Evolutionary conservation across 1,284 basidiomycete genomes (phyloP).

Genomic region (Athelia psychrophila): DNA sequence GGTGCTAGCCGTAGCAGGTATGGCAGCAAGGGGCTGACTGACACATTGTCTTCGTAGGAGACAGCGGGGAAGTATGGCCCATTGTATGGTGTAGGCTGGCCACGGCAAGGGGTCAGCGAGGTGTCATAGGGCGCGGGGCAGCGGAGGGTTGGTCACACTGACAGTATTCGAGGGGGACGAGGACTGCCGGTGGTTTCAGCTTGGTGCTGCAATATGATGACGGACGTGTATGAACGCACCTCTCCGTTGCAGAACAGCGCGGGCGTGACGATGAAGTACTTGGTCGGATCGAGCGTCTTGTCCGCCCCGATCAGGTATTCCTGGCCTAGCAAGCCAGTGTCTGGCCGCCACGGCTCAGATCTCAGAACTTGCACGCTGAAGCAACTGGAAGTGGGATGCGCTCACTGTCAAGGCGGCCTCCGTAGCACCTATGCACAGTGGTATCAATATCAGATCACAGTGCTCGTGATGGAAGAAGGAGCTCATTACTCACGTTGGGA

Average conservation of each 20-base stretch:
- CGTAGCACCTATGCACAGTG: conserved; percentile 31
- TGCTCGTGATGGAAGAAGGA: too few relatives aligned
- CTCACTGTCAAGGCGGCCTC: conserved; percentile 34
- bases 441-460: too few relatives aligned
- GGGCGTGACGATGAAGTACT: conserved; percentile 56
- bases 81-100: conserved; percentile 43
- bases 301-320: conserved; percentile 48
- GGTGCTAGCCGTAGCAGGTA: too few relatives aligned
- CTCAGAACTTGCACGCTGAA: conserved; percentile 13
- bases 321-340: conserved; percentile 37
- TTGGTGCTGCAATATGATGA: conserved; percentile 5
- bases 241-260: conserved; percentile 59
- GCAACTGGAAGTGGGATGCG: too few relatives aligned
- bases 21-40: conserved; percentile 14
- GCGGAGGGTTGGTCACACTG: conserved; percentile 14
- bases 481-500: conserved; percentile 39
- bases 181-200: conserved; percentile 30
- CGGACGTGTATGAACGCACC: conserved; percentile 26
- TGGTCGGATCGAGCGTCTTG: conserved; percentile 44
- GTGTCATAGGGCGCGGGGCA: background rate
- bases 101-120: conserved; percentile 10
- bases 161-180: conserved; percentile 65
- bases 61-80: conserved; percentile 46
- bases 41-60: conserved; percentile 61
- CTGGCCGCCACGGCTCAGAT: too few relatives aligned